Evolutionary conservation across 352 stramenopile species (phyloP).

Genomic region (Phytopythium vexans): DNA sequence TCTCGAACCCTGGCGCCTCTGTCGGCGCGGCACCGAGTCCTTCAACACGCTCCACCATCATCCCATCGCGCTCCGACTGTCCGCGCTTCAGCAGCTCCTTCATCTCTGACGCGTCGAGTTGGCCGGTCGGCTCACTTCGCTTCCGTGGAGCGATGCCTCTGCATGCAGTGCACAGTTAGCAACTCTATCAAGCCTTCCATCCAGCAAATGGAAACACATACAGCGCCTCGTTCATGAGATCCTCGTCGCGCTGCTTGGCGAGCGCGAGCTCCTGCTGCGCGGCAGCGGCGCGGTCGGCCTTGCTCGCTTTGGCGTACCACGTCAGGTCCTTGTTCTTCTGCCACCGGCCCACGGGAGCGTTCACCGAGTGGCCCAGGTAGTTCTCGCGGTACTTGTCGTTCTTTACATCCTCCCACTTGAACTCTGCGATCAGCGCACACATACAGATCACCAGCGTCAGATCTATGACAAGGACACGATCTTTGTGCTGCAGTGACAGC

Average conservation of each 20-base stretch:
- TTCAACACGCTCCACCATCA: conserved; percentile 80
- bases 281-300: conserved; percentile 42
- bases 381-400: conserved; percentile 92
- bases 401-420: conserved; percentile 94
- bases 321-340: conserved; percentile 88
- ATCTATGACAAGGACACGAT: not conserved
- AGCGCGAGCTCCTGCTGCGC: conserved; percentile 62
- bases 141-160: conserved; percentile 67
- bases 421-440: conserved; percentile 39
- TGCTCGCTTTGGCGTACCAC: conserved; percentile 86
- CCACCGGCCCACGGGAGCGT: conserved; percentile 87
- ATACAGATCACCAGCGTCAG: conserved; percentile 3
- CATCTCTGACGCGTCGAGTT: conserved; percentile 74
- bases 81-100: conserved; percentile 85
- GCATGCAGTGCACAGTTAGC: not conserved
- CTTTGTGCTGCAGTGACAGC: not conserved
- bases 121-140: conserved; percentile 34
- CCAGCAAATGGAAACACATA: conserved; percentile 25
- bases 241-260: conserved; percentile 82
- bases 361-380: conserved; percentile 87
- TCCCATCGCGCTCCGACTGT: conserved; percentile 60
- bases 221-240: conserved; percentile 89
- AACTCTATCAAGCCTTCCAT: not conserved
- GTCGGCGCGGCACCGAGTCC: conserved; percentile 77
- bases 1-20: conserved; percentile 34